phyloP scores from a whole-genome alignment of 768 basidiomycete species.

The Chalciporus pseudorubinellus region DNA sequence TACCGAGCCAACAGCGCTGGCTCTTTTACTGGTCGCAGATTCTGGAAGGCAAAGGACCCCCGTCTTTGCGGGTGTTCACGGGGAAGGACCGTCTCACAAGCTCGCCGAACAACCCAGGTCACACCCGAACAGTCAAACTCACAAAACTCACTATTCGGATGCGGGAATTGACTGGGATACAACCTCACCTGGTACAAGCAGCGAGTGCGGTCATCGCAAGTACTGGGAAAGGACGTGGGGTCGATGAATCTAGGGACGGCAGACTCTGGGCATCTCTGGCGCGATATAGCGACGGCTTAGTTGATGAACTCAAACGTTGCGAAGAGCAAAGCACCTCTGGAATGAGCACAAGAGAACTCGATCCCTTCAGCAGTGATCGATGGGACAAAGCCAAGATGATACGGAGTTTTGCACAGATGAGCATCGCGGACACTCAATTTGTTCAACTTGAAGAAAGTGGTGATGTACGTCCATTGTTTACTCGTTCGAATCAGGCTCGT shows the following conservation, averaged over 20 bases:
- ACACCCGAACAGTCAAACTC: slow-evolving; percentile 48
- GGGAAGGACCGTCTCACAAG: background rate
- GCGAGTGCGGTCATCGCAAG: slow-evolving; percentile 54
- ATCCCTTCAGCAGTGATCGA: slow-evolving; percentile 47
- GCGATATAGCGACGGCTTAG: slow-evolving; percentile 74
- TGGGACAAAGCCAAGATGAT: slow-evolving; percentile 85
- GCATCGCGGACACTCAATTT: slow-evolving; percentile 26
- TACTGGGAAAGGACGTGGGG: slow-evolving; percentile 37
- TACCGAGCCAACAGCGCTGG: slow-evolving; percentile 79
- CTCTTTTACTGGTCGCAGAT: slow-evolving; percentile 74
- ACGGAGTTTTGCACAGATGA: slow-evolving; percentile 65
- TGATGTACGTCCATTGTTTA: slow-evolving; percentile 10
- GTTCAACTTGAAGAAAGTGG: background rate
- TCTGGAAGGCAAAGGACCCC: slow-evolving; percentile 54
- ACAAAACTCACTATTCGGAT: slow-evolving; percentile 59
- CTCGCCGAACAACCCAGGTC: slow-evolving; percentile 6
- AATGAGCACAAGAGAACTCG: slow-evolving; percentile 37
- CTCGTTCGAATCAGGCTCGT: background rate
- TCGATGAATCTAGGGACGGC: slow-evolving; percentile 30
- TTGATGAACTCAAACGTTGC: slow-evolving; percentile 60
- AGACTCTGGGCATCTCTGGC: slow-evolving; percentile 72
- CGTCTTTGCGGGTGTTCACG: slow-evolving; percentile 43
- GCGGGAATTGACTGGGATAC: slow-evolving; percentile 51
- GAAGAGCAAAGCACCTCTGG: slow-evolving; percentile 50
- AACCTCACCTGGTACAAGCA: slow-evolving; percentile 51